Conservation (phyloP, 208 protist species). For the Leishmania lainsoni region DNA sequence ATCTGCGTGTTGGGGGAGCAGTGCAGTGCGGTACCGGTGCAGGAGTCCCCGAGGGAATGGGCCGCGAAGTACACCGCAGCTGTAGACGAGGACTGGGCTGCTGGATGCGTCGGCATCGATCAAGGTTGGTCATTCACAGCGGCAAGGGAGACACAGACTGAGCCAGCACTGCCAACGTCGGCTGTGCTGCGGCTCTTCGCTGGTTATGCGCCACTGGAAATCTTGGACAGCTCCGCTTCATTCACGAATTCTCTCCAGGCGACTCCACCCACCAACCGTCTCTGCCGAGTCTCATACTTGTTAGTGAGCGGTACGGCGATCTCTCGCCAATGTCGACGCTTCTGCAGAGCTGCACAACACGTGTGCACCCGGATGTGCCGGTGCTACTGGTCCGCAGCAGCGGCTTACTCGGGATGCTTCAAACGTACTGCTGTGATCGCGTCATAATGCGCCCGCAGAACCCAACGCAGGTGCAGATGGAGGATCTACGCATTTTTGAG, state of each 20-base stretch:
- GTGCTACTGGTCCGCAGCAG: conserved; percentile 81
- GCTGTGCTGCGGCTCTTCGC: conserved; percentile 9
- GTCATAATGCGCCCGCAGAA: conserved; percentile 56
- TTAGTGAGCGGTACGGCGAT: conserved; percentile 51
- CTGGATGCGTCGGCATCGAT: conserved; percentile 2
- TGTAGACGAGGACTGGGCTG: conserved; percentile 14
- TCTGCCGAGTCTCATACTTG: conserved; percentile 35
- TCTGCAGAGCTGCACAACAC: conserved; percentile 10
- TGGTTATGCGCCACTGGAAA: neutral
- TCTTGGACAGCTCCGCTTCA: neutral
- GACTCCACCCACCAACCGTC: neutral
- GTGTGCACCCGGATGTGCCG: conserved; percentile 42
- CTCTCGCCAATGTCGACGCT: conserved; percentile 41
- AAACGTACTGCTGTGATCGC: conserved; percentile 59
- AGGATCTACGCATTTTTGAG: conserved; percentile 91
- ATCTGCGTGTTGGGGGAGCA: conserved; percentile 90
- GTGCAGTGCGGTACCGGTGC: conserved; percentile 44
- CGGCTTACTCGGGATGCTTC: conserved; percentile 91
- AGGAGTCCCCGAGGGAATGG: conserved; percentile 40
- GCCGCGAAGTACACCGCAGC: conserved; percentile 31
- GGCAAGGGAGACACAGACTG: neutral
- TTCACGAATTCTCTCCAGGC: neutral
- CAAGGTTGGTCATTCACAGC: neutral
- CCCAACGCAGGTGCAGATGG: conserved; percentile 45
- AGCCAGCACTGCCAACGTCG: neutral